Base-by-base conservation (phyloP, 2,329 filamentous ascomycete genomes). In the Penicillium sp. region DNA sequence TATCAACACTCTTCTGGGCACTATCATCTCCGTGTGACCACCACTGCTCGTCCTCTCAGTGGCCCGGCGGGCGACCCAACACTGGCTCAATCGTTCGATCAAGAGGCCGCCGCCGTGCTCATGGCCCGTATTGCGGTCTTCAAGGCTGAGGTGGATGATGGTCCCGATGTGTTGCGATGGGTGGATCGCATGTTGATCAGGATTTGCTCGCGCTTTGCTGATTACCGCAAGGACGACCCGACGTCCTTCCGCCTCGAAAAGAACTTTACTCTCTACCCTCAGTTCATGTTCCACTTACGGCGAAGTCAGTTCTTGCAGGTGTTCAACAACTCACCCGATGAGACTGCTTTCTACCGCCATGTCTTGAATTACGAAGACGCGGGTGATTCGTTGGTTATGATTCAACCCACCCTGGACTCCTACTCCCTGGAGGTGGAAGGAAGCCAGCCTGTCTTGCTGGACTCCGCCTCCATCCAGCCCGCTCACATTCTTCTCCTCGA, bases 71-170 rank as follows among this genome's bases (percentile, higher is more conserved):
- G 92, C 25, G 92, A 98, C 61, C 89, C 90, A 16, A 85, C 89
- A 6, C 85, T 98, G 52, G 89, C 92, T 6, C 90, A 95, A 56
- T 95, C 90, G 0, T 98, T 98, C 62, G 92, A 98, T 53, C 92
- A 98, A 64, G 92, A 98, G 72, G 92, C 92, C 29, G 89, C 92
- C 3, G 92, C 92, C 14, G 92, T 96, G 12, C 77, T 98, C 30
- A 98, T 98, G 92, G 93, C 90, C n/a, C 79, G 92, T 50, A 98
- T 98, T 64, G 92, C 92, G 6, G 92, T 96, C 32, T 98, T 95
- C 75, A 98, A 96, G 71, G 89, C 92, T 1, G 92, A 98, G 62
- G 89, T 96, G 16, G 92, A 98, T 54, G 92, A 98, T 60, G 92
- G 92, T 0, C 92, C 92, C n/a, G 92, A 98, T 65, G 90, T 98